Conservation (phyloP, 345 rosid genomes). For the Salix caprea region DNA sequence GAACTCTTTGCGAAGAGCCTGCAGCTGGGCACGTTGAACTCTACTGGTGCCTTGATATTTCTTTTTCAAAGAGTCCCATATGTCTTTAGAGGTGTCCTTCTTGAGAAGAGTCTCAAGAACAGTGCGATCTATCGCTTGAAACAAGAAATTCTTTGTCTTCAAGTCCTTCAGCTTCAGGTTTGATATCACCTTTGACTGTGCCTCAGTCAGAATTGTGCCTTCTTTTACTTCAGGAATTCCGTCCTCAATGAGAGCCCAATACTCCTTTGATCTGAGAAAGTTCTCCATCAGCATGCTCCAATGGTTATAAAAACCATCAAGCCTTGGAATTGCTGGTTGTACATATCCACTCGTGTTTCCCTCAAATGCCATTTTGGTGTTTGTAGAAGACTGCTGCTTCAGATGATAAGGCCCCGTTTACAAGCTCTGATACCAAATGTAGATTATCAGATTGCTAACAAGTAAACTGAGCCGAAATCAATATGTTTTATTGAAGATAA, state of each 20-base stretch:
- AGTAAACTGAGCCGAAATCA: no score
- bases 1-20: not conserved
- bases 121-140: conserved; percentile 5
- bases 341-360: no score
- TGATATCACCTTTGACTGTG: no score
- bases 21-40: not conserved
- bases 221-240: no score
- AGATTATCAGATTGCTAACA: not conserved
- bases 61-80: conserved; percentile 6
- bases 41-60: conserved; percentile 7
- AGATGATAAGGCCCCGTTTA: no score
- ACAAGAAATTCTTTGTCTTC: conserved; percentile 11
- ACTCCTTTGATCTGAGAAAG: not conserved
- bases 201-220: no score
- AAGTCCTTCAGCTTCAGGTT: not conserved
- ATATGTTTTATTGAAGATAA: not conserved
- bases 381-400: no score
- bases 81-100: not conserved
- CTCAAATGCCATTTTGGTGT: no score
- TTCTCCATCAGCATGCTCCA: conserved; percentile 21
- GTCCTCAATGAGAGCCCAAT: not conserved
- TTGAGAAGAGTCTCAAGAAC: conserved; percentile 10
- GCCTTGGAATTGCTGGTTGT: not conserved
- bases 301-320: not conserved
- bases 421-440: no score